phyloP scores from a whole-genome alignment of 2,329 filamentous ascomycete genomes.

The Penicillium olsonii region DNA sequence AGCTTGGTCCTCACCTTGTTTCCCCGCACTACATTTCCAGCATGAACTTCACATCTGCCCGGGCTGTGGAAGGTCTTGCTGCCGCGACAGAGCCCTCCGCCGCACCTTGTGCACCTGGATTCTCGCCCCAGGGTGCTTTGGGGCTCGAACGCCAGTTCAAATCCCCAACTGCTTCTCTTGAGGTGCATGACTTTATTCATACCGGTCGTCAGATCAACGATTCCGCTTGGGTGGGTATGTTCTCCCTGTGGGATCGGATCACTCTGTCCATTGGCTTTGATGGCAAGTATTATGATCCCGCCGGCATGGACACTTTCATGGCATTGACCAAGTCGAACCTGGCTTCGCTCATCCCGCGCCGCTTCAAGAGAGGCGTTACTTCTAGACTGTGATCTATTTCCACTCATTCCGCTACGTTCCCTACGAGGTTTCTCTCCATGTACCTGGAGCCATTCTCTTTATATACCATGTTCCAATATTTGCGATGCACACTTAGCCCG shows the following conservation, averaged over 20 bases:
- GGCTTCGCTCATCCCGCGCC: neutral
- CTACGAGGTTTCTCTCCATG: neutral
- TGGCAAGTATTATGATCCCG: neutral
- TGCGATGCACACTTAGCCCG: neutral
- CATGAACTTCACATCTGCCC: neutral
- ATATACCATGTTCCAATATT: neutral
- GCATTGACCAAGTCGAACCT: neutral
- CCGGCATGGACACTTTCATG: neutral
- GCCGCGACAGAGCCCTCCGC: neutral
- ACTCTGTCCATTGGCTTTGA: neutral
- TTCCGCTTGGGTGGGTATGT: constrained; percentile 1
- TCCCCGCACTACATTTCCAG: neutral
- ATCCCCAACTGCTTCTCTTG: neutral
- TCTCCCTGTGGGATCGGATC: neutral
- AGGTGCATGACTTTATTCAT: neutral
- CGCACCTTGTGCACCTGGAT: neutral
- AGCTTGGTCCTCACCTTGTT: neutral
- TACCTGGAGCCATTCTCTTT: neutral
- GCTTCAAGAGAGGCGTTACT: neutral
- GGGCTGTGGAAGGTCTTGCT: neutral
- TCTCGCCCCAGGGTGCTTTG: neutral
- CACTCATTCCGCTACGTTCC: neutral
- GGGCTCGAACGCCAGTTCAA: neutral
- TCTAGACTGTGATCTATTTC: neutral
- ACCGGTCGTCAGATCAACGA: neutral